phyloP scores from a whole-genome alignment of 2,329 filamentous ascomycete species.

The Sporothrix brasiliensis region DNA sequence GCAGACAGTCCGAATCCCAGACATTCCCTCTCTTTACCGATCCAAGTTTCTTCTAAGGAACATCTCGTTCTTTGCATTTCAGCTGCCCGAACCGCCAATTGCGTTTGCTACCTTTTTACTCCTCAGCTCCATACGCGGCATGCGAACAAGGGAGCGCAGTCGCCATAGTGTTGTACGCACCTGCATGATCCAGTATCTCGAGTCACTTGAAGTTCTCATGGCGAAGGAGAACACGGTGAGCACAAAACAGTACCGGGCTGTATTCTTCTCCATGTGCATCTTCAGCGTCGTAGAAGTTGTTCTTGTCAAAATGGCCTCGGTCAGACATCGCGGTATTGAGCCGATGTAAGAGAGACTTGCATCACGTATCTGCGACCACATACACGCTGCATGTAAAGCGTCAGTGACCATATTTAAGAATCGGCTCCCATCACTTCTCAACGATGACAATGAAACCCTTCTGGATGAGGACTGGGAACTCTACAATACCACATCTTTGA shows the following conservation, averaged over 20 bases:
- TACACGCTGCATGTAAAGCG: slow-evolving; percentile 56
- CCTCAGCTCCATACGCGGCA: slow-evolving; percentile 42
- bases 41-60: too few relatives aligned
- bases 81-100: slow-evolving; percentile 48
- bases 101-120: slow-evolving; percentile 45
- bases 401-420: slow-evolving; percentile 54
- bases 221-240: slow-evolving; percentile 46
- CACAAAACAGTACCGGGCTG: slow-evolving; percentile 54
- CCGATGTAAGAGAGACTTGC: neutral
- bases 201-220: slow-evolving; percentile 54
- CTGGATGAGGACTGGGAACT: slow-evolving; percentile 52
- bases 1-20: slow-evolving; percentile 53
- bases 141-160: slow-evolving; percentile 54
- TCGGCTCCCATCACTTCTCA: slow-evolving; percentile 51
- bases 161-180: slow-evolving; percentile 54
- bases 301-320: slow-evolving; percentile 51
- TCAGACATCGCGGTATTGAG: slow-evolving; percentile 37
- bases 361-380: slow-evolving; percentile 34
- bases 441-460: slow-evolving; percentile 48
- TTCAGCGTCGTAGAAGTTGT: slow-evolving; percentile 60
- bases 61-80: too few relatives aligned
- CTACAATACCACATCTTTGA: slow-evolving; percentile 48
- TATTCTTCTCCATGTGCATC: slow-evolving; percentile 60
- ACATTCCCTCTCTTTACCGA: slow-evolving; percentile 56
- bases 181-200: slow-evolving; percentile 56